phyloP scores from a whole-genome alignment of 352 stramenopile species.

The Globisporangium perplexum region DNA sequence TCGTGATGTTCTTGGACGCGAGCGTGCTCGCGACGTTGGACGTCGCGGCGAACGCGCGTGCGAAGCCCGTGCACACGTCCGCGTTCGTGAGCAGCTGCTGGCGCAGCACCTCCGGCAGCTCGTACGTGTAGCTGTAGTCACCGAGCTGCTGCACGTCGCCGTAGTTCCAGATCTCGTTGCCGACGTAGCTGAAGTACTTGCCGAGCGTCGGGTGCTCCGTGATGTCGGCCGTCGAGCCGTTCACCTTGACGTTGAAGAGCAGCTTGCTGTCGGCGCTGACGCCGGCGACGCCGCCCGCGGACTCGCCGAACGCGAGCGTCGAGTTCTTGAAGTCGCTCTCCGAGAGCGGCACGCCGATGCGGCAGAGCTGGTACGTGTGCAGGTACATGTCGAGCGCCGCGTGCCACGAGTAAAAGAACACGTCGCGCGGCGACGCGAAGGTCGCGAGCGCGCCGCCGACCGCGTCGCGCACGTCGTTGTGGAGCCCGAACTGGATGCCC shows the following conservation, averaged over 20 bases:
- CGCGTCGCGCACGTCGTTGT: conserved; percentile 57
- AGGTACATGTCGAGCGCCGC: conserved; percentile 62
- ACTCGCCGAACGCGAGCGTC: conserved; percentile 40
- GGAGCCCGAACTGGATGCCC: conserved; percentile 48
- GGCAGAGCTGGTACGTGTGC: conserved; percentile 63
- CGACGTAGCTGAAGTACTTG: conserved; percentile 53
- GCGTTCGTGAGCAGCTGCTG: conserved; percentile 64
- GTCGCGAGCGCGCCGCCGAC: conserved; percentile 53
- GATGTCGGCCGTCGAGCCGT: conserved; percentile 41
- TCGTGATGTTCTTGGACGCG: conserved; percentile 30
- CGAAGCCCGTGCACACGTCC: conserved; percentile 54
- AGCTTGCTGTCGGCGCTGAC: conserved; percentile 28
- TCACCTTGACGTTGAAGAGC: conserved; percentile 32
- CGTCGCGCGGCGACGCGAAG: conserved; percentile 38
- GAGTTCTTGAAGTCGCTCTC: conserved; percentile 38
- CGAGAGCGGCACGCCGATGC: conserved; percentile 39
- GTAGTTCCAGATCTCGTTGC: conserved; percentile 56
- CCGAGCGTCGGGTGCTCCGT: conserved; percentile 55
- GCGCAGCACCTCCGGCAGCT: conserved; percentile 47
- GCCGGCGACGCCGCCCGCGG: conserved; percentile 36
- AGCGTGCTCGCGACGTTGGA: conserved; percentile 30
- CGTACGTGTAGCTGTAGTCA: conserved; percentile 71
- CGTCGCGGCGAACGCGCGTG: conserved; percentile 31
- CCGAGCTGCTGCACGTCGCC: conserved; percentile 54
- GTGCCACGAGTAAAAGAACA: conserved; percentile 73